Evolutionary conservation across 176 grass and related monocot genomes (phyloP), one percentile per base, ranked within the genome.

Genomic region (Aegilops umbellulata): DNA sequence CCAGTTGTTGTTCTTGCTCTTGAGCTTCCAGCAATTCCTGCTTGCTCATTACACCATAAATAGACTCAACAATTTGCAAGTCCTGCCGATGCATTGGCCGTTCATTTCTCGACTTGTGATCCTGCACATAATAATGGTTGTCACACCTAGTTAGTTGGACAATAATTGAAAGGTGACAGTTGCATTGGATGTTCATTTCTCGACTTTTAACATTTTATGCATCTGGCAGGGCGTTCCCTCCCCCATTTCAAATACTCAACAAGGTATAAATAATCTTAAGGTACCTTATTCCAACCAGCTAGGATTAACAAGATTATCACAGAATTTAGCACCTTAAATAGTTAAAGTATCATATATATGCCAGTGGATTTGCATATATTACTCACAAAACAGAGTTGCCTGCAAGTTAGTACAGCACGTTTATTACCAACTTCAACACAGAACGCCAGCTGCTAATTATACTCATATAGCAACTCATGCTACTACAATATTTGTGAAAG

Each of bases 1-100:
- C 82, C 55, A 99, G 72, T 55, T 89, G 77, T 22, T 85, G 83
- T 86, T 99, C 97, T 69, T 86, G 92, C 51, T 99, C 88, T 86
- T 94, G 88, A 82, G 94, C 97, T 80, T 99, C 74, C 61, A 67
- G 55, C 65, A 94, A 91, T 77, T 91, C 85, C 81, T 93, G 88
- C 62, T 89, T 78, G 61, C 79, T 91, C 85, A 94, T 89, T 87
- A 83, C 89, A 89, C 92, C 90, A 90, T 83, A 85, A 84, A 99
- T 81, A 71, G 32, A 90, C 36, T 91, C 90, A 55, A 46, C 46
- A 44, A 99, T 77, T 51, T 77, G 86, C 87, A 99, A 90, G 42
- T 94, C 80, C 35, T 90, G 88, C 35, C 87, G 89, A 70, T 74
- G 82, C 60, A 82, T 74, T 41, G 46, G 67, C 78, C 70, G 82